A percentile compares a stretch with the other conserved stretches of the same genome.
Evolutionary conservation across 129 eudicot genomes (phyloP).

Genomic region (Flaveria trinervia): DNA sequence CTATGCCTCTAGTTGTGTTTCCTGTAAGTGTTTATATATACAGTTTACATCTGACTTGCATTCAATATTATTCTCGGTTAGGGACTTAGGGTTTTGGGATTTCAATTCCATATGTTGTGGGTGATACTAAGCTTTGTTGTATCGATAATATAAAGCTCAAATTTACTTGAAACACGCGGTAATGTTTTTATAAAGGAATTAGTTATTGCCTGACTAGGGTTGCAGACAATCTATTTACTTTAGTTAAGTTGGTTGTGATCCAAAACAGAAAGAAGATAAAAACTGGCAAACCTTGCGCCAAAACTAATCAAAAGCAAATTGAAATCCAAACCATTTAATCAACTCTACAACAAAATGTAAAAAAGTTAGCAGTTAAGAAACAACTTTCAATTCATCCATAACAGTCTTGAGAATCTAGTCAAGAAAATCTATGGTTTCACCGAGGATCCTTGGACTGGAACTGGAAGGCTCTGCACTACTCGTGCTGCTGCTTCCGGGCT

Average conservation of each 20-base stretch:
- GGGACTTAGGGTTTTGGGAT: background rate
- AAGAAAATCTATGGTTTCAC: background rate
- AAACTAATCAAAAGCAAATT: background rate
- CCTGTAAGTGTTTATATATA: background rate
- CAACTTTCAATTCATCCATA: background rate
- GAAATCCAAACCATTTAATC: background rate
- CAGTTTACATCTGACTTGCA: background rate
- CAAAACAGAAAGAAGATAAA: background rate
- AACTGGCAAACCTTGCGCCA: background rate
- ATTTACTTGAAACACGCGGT: background rate
- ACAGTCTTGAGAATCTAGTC: background rate
- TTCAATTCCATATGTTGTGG: background rate
- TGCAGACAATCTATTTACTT: background rate
- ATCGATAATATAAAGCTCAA: background rate
- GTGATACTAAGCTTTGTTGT: background rate
- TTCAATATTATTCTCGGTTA: background rate
- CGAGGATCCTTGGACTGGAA: conserved; percentile 12
- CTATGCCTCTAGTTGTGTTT: background rate
- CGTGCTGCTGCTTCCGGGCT: background rate
- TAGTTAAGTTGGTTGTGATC: background rate
- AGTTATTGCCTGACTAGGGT: background rate
- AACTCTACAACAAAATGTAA: background rate
- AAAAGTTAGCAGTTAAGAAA: background rate
- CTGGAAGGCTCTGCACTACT: conserved; percentile 15
- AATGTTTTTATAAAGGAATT: background rate